Conservation (phyloP, 2,329 filamentous ascomycete genomes). For the Arthrobotrys sphaeroides region DNA sequence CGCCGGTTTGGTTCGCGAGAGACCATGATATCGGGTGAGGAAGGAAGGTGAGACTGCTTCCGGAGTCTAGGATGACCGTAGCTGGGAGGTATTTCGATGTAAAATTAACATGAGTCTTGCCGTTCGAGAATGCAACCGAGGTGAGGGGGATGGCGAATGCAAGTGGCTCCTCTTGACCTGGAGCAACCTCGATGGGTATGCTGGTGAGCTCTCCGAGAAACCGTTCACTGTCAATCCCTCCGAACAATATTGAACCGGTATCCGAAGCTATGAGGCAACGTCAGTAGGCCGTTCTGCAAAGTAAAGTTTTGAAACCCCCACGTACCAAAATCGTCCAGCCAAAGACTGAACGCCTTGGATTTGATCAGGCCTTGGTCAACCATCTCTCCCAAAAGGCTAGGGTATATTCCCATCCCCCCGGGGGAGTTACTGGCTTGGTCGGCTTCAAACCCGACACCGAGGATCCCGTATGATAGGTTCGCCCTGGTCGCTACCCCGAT, state of each 20-base stretch:
- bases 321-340: conserved; percentile 60
- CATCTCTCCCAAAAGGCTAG: conserved; percentile 35
- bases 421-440: conserved; percentile 65
- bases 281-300: background rate
- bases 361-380: conserved; percentile 37
- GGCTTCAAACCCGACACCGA: conserved; percentile 68
- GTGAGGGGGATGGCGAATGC: conserved; percentile 42
- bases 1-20: conserved; percentile 55
- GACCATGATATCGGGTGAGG: conserved; percentile 54
- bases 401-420: conserved; percentile 45
- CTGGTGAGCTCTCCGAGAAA: conserved; percentile 61
- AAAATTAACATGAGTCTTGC: conserved; percentile 59
- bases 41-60: conserved; percentile 57
- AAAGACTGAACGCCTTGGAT: conserved; percentile 59
- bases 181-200: conserved; percentile 56
- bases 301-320: conserved; percentile 7
- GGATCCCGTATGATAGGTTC: conserved; percentile 67
- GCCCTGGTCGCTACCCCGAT: conserved; percentile 67
- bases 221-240: conserved; percentile 65
- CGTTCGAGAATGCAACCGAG: conserved; percentile 24
- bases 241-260: conserved; percentile 62
- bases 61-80: conserved; percentile 74
- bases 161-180: conserved; percentile 15
- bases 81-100: conserved; percentile 67
- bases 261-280: conserved; percentile 46